Evolutionary conservation across 805 yeast genomes (phyloP), one percentile per base, ranked within the genome.

Genomic region (Candida awuae): DNA sequence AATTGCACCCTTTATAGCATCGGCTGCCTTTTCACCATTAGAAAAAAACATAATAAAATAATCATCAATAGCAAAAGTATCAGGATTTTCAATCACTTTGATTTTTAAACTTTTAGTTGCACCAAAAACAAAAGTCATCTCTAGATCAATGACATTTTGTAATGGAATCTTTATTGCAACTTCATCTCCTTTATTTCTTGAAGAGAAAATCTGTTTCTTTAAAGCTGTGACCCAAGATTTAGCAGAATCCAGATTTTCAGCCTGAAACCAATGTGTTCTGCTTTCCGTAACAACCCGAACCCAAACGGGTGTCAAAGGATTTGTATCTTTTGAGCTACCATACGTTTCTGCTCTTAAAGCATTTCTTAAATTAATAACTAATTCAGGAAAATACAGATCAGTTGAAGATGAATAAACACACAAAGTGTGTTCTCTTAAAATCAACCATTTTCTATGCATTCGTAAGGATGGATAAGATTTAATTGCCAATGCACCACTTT

Each of bases 331-430:
- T 27, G 49, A 47, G 2, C 47, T 30, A n/a, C 38, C 45, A 27
- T 60, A 57, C 1, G 78, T 60, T 40, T 78, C 87, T 0, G 81
- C 85, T 27, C 71, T 61, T 8, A 72, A 52, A 4, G 88, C 84
- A 8, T 70, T 65, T 32, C 76, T 66, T 44, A 90, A 63, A 55
- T 86, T 92, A 27, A 90, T 75, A 0, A 85, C 80, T 27, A 83
- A 62, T 8, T 67, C 65, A 0, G 97, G 97, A 61, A 86, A 87
- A 58, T 87, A 86, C n/a, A 81, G 61, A 42, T 87, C 94, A 0
- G 85, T 77, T 1, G 95, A 72, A 7, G 73, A 73, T 8, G 73
- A 62, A 56, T 81, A 87, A 28, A 84, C 67, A 3, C 84, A 70
- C 14, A 90, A 66, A 0, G 86, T 71, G 33, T 77, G 77, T 28